Evolutionary conservation across 2,329 filamentous ascomycete species (phyloP), one percentile per base, ranked within the genome.

Genomic region (Fonsecaea nubica): DNA sequence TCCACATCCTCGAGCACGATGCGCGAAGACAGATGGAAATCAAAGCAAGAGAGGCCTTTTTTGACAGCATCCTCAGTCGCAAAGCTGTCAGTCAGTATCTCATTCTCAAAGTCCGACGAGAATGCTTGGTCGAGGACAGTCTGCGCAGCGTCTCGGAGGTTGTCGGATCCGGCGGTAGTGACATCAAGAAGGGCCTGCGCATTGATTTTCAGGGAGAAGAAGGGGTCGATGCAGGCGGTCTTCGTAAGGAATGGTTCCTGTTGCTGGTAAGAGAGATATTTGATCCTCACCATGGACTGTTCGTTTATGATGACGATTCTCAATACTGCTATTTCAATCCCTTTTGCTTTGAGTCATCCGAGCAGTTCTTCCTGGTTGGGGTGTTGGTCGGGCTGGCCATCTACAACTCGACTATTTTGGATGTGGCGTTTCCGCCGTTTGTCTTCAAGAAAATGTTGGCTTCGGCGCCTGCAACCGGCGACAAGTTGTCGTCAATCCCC

Each of bases 221-320:
- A 78, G 93, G 93, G 4, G 89, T 97, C 58, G 93, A 97, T 80
- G 92, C 91, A 4, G 93, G 93, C 42, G 93, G 93, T 0, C 82
- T 96, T 63, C 88, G 92, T 64, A 97, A 97, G 77, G 93, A 97
- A 79, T 97, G 93, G 93, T 97, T 97, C 75, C 80, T 97, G 58
- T 85, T 97, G 65, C 85, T 97, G 25, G 89, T 95, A 57, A 85
- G 93, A 72, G 93, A 97, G 75, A 89, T 97, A 36, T 97, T 97
- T 78, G 93, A 96, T 73, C 92, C 92, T 3, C 88, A 93, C 72
- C 91, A 96, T 80, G 92, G 92, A n/a, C 87, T 97, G 78, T 97
- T 97, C 76, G 82, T 91, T 7, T 97, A 96, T 77, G 93, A 97
- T 69, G 92, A 96, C 59, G 92, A 97, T 74, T 96, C 93, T 2